phyloP scores from a whole-genome alignment of 2,329 filamentous ascomycete species.

The Botrytis paeoniae region DNA sequence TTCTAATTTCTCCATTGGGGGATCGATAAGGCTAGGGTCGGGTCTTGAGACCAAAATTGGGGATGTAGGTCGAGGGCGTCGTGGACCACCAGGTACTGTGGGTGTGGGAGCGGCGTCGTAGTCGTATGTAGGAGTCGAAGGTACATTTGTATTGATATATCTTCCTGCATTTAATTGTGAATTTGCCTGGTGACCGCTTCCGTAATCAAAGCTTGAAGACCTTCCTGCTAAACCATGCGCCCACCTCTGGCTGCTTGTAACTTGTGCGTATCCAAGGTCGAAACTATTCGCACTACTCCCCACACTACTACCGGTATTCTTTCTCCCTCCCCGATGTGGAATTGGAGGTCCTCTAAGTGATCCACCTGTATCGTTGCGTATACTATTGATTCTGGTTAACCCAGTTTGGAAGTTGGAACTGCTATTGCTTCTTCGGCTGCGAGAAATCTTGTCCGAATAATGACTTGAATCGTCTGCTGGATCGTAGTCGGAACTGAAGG shows the following conservation, averaged over 20 bases:
- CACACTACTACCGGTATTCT: conserved; percentile 57
- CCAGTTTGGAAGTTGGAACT: conserved; percentile 67
- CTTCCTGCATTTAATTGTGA: conserved; percentile 37
- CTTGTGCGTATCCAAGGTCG: conserved; percentile 59
- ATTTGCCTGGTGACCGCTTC: conserved; percentile 43
- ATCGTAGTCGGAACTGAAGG: conserved; percentile 62
- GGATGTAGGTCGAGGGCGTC: conserved; percentile 47
- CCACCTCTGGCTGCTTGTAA: conserved; percentile 57
- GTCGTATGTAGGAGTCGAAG: conserved; percentile 43
- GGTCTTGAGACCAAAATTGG: conserved; percentile 36
- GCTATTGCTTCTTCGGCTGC: conserved; percentile 73
- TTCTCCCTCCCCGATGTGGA: conserved; percentile 49
- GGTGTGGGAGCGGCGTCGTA: conserved; percentile 85
- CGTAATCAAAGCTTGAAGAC: conserved; percentile 74
- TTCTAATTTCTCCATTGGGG: conserved; percentile 43
- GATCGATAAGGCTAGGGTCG: conserved; percentile 24
- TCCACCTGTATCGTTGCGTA: conserved; percentile 42
- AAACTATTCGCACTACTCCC: conserved; percentile 66
- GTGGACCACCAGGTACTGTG: conserved; percentile 76
- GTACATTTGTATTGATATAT: conserved; percentile 24
- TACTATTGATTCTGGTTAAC: conserved; percentile 61
- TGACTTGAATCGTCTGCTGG: conserved; percentile 52
- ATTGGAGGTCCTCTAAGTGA: conserved; percentile 37
- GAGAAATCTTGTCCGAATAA: conserved; percentile 50
- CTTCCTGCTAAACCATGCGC: conserved; percentile 48